Base-by-base conservation (phyloP, 176 grass and related monocot genomes). In the Ananas comosus region DNA sequence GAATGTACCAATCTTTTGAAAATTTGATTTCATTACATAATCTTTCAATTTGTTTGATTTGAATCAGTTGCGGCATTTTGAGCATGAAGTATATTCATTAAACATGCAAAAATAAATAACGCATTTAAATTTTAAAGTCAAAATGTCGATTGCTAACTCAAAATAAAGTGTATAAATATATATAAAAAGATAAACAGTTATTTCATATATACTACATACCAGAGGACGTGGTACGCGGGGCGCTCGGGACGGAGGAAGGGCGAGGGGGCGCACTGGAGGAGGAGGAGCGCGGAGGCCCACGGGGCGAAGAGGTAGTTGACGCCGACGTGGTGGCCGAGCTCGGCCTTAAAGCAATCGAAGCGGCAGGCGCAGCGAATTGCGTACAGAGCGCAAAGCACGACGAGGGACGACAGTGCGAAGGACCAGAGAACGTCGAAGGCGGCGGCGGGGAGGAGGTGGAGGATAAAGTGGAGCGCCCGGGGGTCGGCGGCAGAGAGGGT, bases 221-320 rank as follows among this genome's bases (percentile, higher is more conserved):
- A 90, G 14, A 97, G 70, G 51, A 87, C 12, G 70, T 27, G 89
- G 74, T 86, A 90, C 58, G 67, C 64, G 51, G 49, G 9, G 79
- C 57, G 80, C 17, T 49, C 52, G 8, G 79, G 88, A 11, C 48
- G 81, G 22, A 91, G 67, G 58, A 80, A 81, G 11, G 86, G 86
- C 9, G 86, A 57, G 3, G 93, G 89, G 8, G 86, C 42, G 3
- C 84, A 82, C 77, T 97, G 93, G 27, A 97, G 83, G 0, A 97
- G 86, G 19, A 97, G 82, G 28, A 97, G 71, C 63, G 84, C 89
- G 11, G 93, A 97, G 73, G 92, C 92, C 86, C 86, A 97, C 0
- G 93, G 93, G 16, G 93, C 93, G 68, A 97, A 97, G 11, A 97
- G 74, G 78, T 97, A 92, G 84, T 97, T 97, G 86, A 97, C 85